Evolutionary conservation across 169 alveolate genomes (phyloP).

Genomic region (Theileria parva): DNA sequence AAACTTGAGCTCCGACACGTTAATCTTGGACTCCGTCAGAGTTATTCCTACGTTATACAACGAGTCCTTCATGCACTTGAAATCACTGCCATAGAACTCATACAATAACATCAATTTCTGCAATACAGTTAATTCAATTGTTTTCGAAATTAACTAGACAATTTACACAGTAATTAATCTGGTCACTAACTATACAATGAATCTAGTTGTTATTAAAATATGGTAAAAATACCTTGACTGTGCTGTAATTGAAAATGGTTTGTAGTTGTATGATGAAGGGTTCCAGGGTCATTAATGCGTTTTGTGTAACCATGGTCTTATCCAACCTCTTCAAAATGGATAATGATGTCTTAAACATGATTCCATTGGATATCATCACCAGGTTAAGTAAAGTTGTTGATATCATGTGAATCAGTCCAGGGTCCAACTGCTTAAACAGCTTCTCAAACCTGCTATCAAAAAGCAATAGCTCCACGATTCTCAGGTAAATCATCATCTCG

Average conservation of each 20-base stretch:
- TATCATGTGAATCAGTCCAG: neutral
- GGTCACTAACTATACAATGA: no score
- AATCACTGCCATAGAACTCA: constrained; percentile 7
- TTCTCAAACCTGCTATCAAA: neutral
- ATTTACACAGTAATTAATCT: no score
- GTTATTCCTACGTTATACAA: constrained; percentile 6
- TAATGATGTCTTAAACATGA: neutral
- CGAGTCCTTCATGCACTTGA: constrained; percentile 6
- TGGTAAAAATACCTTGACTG: constrained; percentile 12
- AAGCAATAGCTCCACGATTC: neutral
- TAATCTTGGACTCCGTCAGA: neutral
- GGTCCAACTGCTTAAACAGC: neutral
- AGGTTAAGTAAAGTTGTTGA: neutral
- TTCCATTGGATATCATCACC: neutral
- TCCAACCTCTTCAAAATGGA: constrained; percentile 7
- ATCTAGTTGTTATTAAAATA: neutral
- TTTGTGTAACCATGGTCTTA: constrained; percentile 20
- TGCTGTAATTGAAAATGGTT: constrained; percentile 38
- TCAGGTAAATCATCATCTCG: neutral
- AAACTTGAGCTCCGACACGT: constrained; percentile 1
- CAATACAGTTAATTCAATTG: neutral
- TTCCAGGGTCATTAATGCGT: constrained; percentile 44
- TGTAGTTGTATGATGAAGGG: constrained; percentile 56
- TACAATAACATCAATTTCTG: constrained; percentile 12
- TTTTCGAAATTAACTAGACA: no score